Evolutionary conservation across 345 rosid genomes (phyloP).

Genomic region (Ceriops tagal): DNA sequence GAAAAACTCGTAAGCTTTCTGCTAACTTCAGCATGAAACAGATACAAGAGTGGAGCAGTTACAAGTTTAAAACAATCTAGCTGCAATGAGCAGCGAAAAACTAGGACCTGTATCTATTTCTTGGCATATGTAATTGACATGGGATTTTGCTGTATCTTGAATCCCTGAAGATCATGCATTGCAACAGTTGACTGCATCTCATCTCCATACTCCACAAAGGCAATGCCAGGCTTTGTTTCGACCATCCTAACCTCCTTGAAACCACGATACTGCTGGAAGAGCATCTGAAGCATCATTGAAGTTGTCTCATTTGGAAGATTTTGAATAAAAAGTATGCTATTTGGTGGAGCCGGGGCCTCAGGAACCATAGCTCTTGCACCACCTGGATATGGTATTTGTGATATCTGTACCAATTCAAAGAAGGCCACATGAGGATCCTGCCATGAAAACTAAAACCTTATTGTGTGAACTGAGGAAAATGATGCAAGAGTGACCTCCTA

Average conservation of each 20-base stretch:
- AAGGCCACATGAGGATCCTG: background rate
- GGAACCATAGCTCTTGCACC: slow-evolving; percentile 59
- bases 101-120: slow-evolving; percentile 48
- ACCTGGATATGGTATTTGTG: slow-evolving; percentile 79
- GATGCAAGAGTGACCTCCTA: background rate
- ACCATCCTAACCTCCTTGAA: slow-evolving; percentile 97
- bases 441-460: background rate
- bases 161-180: slow-evolving; percentile 81
- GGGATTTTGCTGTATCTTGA: slow-evolving; percentile 67
- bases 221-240: slow-evolving; percentile 94
- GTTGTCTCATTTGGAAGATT: slow-evolving; percentile 85
- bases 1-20: background rate
- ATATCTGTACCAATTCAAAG: slow-evolving; percentile 50
- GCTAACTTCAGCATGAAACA: background rate
- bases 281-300: slow-evolving; percentile 72
- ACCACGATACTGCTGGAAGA: slow-evolving; percentile 67
- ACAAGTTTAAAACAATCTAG: slow-evolving; percentile 8
- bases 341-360: slow-evolving; percentile 90
- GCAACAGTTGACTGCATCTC: slow-evolving; percentile 89
- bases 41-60: background rate
- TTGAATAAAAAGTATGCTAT: slow-evolving; percentile 86
- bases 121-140: slow-evolving; percentile 90
- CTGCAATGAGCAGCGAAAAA: background rate
- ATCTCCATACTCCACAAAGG: slow-evolving; percentile 82
- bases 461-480: background rate